These are phyloP conservation scores for Beauveria bassiana DNA, from an alignment of 2,329 filamentous ascomycete species.

Conservation along the genomic window DNA sequence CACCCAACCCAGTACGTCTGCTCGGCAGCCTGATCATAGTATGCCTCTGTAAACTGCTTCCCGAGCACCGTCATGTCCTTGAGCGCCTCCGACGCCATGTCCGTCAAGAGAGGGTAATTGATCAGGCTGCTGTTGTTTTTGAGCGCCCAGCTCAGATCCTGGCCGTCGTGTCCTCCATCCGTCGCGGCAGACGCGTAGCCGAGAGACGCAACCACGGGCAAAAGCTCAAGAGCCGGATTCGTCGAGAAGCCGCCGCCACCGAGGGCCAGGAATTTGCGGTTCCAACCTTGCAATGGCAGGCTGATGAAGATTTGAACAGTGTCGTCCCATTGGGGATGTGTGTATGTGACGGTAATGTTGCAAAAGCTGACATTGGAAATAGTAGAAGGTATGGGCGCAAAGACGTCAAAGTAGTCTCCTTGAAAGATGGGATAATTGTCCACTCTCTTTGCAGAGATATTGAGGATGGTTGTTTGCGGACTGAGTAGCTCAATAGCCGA, in stretches of 20 bases:
- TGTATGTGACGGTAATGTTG: constrained; percentile 1
- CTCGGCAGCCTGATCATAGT: constrained; percentile 27
- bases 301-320: background rate
- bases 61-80: constrained; percentile 30
- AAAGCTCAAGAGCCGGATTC: background rate
- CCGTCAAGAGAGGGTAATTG: constrained; percentile 19
- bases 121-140: constrained; percentile 14
- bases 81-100: constrained; percentile 20
- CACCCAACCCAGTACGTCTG: constrained; percentile 46
- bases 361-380: background rate
- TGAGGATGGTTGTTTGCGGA: background rate
- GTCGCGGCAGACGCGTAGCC: background rate
- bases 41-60: constrained; percentile 32
- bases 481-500: background rate
- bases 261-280: background rate
- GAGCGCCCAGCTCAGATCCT: constrained; percentile 14
- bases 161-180: background rate
- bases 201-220: background rate
- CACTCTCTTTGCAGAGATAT: background rate
- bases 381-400: background rate
- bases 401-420: background rate
- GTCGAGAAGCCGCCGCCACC: background rate
- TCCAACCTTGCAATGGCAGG: background rate
- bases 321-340: background rate
- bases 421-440: background rate